A percentile compares a stretch with the other conserved stretches of the same genome.
Conservation (phyloP, 1,139 yeast species). For the Suhomyces chickasaworum region DNA sequence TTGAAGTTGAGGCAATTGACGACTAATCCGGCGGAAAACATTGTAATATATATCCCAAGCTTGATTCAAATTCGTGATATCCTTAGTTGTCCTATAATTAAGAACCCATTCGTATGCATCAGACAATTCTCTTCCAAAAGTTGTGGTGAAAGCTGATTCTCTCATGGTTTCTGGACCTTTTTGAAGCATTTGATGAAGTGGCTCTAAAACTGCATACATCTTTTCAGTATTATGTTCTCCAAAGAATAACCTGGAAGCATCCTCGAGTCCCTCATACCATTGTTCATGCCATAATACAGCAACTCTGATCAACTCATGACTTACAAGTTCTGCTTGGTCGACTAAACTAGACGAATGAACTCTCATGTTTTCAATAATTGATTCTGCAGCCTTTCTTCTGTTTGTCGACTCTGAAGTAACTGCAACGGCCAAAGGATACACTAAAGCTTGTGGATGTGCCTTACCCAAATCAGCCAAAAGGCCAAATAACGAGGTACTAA, state of each 20-base stretch:
- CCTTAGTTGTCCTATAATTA: constrained; percentile 81
- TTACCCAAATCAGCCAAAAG: constrained; percentile 85
- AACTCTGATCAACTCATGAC: constrained; percentile 88
- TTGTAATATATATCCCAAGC: constrained; percentile 98
- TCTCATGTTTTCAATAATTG: constrained; percentile 90
- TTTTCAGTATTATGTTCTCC: constrained; percentile 94
- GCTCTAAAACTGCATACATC: constrained; percentile 90
- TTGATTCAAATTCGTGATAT: constrained; percentile 85
- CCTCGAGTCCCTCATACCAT: constrained; percentile 98
- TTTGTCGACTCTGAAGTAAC: constrained; percentile 89
- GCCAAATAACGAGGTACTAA: constrained; percentile 77
- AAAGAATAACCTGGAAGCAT: constrained; percentile 90
- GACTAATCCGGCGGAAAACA: constrained; percentile 86
- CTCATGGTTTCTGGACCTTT: constrained; percentile 91
- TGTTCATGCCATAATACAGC: constrained; percentile 98
- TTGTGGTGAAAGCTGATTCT: constrained; percentile 89
- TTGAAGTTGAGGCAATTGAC: constrained; percentile 86
- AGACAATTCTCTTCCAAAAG: constrained; percentile 88
- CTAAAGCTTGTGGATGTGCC: constrained; percentile 96
- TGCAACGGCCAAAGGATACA: constrained; percentile 94
- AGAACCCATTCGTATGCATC: constrained; percentile 95
- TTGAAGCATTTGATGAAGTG: constrained; percentile 78
- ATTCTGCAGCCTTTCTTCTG: constrained; percentile 87
- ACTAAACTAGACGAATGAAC: constrained; percentile 83
- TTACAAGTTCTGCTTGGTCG: constrained; percentile 91